Evolutionary conservation across 1,284 basidiomycete species (phyloP).

Genomic region (Neotropicomus parvogracilis): DNA sequence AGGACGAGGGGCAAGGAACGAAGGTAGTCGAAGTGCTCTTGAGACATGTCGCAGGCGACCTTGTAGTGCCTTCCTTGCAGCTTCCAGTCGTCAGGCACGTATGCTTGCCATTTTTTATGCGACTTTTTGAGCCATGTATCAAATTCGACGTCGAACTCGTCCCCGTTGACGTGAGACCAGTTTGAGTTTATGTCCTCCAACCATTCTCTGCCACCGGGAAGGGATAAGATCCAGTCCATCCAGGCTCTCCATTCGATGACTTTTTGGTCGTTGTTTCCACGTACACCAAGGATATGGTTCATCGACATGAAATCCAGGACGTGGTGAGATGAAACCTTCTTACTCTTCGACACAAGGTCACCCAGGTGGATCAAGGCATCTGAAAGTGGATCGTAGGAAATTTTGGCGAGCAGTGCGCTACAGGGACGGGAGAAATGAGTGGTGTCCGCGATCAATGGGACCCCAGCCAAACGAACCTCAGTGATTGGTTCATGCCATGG

Average conservation of each 20-base stretch:
- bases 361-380: slow-evolving; percentile 80
- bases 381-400: slow-evolving; percentile 54
- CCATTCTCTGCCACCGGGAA: slow-evolving; percentile 50
- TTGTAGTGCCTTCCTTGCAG: slow-evolving; percentile 74
- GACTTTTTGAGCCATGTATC: slow-evolving; percentile 18
- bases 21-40: slow-evolving; percentile 65
- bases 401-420: slow-evolving; percentile 59
- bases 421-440: neutral
- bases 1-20: slow-evolving; percentile 66
- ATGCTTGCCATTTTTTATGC: slow-evolving; percentile 49
- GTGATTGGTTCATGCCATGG: slow-evolving; percentile 71
- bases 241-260: slow-evolving; percentile 85
- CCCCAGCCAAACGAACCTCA: slow-evolving; percentile 52
- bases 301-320: slow-evolving; percentile 63
- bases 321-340: slow-evolving; percentile 50
- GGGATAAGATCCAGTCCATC: slow-evolving; percentile 61
- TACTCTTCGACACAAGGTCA: slow-evolving; percentile 70
- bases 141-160: slow-evolving; percentile 35
- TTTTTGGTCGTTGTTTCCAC: slow-evolving; percentile 89
- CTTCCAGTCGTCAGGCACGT: slow-evolving; percentile 61
- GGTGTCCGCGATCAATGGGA: neutral
- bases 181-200: slow-evolving; percentile 44
- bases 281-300: slow-evolving; percentile 66
- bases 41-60: slow-evolving; percentile 63
- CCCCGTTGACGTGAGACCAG: slow-evolving; percentile 36